These are phyloP conservation scores for Blastobotrys proliferans DNA, from an alignment of 1,139 yeast genomes.

Conservation along the genomic window DNA sequence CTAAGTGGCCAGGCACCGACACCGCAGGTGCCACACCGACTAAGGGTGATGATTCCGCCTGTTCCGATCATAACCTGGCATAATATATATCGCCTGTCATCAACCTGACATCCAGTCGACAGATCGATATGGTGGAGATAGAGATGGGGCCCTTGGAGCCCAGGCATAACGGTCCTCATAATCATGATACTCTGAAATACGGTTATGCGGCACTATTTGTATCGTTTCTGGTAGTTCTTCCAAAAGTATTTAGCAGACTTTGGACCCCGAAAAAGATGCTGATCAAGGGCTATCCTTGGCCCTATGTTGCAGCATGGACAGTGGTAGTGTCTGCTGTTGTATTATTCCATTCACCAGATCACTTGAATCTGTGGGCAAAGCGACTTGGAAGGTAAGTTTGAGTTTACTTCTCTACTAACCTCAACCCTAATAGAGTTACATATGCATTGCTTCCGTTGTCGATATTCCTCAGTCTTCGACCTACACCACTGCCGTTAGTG, in stretches of 20 bases:
- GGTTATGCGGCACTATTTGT: conserved; percentile 45
- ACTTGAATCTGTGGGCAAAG: conserved; percentile 25
- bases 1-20: too few relatives aligned
- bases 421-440: conserved; percentile 45
- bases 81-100: too few relatives aligned
- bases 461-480: conserved; percentile 57
- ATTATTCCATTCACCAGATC: conserved; percentile 16
- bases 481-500: conserved; percentile 52
- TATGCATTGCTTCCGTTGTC: conserved; percentile 64
- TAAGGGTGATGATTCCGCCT: too few relatives aligned
- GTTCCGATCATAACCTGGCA: too few relatives aligned
- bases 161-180: conserved; percentile 38
- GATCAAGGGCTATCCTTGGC: conserved; percentile 33
- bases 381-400: conserved; percentile 36
- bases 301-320: conserved; percentile 18
- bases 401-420: background rate
- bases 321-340: conserved; percentile 20
- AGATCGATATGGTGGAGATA: too few relatives aligned
- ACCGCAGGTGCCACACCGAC: too few relatives aligned
- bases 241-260: too few relatives aligned
- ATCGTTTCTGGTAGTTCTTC: conserved; percentile 37
- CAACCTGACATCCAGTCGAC: too few relatives aligned
- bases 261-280: too few relatives aligned
- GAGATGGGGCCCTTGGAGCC: too few relatives aligned
- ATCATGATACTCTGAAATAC: conserved; percentile 40